Evolutionary conservation across 106 monocot genomes (phyloP).

Genomic region (Dendrobium nobile): DNA sequence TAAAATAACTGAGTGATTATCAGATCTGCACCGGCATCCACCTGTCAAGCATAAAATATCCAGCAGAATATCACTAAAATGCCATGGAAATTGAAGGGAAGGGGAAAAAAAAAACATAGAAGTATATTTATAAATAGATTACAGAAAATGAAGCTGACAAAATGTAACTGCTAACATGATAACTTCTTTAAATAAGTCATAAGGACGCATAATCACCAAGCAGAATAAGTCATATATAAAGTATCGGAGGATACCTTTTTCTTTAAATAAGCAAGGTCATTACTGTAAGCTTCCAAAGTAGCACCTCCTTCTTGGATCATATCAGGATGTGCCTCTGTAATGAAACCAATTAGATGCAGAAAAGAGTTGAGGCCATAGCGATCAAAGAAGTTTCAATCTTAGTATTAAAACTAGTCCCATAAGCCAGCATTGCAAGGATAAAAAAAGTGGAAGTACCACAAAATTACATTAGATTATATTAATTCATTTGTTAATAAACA

Average conservation of each 20-base stretch:
- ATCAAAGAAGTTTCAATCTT: not conserved
- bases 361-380: not conserved
- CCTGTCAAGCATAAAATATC: conserved; percentile 28
- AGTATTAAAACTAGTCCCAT: not conserved
- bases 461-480: not conserved
- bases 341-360: not conserved
- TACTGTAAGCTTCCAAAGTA: conserved; percentile 61
- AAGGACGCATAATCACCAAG: not conserved
- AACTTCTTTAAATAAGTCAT: not conserved
- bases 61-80: not conserved
- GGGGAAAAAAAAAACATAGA: not conserved
- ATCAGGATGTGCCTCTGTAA: conserved; percentile 87
- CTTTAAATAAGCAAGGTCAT: conserved; percentile 81
- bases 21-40: conserved; percentile 94
- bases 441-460: not conserved
- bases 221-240: not conserved
- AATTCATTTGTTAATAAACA: not conserved
- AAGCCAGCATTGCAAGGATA: not conserved
- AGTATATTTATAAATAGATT: not conserved
- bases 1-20: conserved; percentile 88
- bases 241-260: conserved; percentile 43
- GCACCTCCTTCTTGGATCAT: conserved; percentile 59
- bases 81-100: not conserved
- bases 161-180: not conserved
- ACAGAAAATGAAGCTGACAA: not conserved